Conservation (phyloP, 2,329 filamentous ascomycete genomes). For the Verticillium nubilum region DNA sequence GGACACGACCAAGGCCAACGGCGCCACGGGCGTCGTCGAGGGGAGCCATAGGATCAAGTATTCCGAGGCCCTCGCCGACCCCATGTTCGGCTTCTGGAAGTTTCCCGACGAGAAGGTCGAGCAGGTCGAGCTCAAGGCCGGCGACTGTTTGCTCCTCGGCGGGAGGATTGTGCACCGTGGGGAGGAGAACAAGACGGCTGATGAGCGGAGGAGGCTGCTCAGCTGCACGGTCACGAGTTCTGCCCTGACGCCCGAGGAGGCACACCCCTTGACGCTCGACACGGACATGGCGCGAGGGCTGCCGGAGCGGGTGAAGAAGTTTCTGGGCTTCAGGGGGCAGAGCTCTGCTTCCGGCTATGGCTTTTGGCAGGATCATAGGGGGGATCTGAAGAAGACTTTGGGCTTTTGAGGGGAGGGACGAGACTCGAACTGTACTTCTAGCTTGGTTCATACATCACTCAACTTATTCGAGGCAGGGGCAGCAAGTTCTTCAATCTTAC, state of each 20-base stretch:
- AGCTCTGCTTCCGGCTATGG: constrained; percentile 1
- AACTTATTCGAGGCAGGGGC: no score
- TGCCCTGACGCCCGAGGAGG: constrained; percentile 7
- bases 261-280: constrained; percentile 3
- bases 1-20: constrained; percentile 12
- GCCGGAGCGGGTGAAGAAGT: constrained; percentile 8
- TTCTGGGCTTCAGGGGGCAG: constrained; percentile 4
- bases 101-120: constrained; percentile 8
- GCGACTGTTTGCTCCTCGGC: constrained; percentile 8
- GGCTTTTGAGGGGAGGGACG: neutral
- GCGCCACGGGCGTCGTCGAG: constrained; percentile 12
- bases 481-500: no score
- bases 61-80: neutral
- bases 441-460: no score
- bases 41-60: constrained; percentile 3
- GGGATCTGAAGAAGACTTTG: neutral
- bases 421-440: no score
- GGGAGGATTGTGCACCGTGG: constrained; percentile 8
- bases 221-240: constrained; percentile 8
- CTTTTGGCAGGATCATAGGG: constrained; percentile 4
- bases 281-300: neutral
- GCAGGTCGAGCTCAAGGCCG: constrained; percentile 8
- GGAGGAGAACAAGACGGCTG: constrained; percentile 6
- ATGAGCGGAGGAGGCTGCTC: constrained; percentile 5
- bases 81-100: neutral